Conservation (phyloP, 176 grass and related monocot genomes). For the Oryza longistaminata region DNA sequence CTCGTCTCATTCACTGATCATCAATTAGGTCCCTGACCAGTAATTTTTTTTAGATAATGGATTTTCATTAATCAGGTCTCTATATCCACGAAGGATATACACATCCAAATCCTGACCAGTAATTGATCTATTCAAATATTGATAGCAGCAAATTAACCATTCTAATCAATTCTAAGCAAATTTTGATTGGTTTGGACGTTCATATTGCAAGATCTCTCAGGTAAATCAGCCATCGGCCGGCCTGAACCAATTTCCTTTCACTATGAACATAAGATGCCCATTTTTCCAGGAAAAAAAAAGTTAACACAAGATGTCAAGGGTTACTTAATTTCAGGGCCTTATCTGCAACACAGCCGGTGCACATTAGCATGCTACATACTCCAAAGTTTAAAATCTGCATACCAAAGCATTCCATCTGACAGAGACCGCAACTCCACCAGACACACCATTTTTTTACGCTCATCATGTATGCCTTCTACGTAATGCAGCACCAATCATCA, state of each 20-base stretch:
- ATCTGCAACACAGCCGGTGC: neutral
- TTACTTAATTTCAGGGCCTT: neutral
- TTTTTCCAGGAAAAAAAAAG: neutral
- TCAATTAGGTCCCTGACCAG: neutral
- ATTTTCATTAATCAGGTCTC: too few relatives aligned
- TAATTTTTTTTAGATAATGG: neutral
- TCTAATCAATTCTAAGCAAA: neutral
- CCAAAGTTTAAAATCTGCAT: neutral
- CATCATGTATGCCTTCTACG: conserved; percentile 29
- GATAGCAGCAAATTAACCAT: neutral
- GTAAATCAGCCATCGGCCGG: neutral
- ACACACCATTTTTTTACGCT: conserved; percentile 8
- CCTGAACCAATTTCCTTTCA: neutral
- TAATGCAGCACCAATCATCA: neutral
- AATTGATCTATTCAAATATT: neutral
- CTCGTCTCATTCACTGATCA: neutral
- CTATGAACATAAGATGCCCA: neutral
- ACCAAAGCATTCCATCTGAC: neutral
- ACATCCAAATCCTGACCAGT: neutral
- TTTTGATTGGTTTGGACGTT: neutral
- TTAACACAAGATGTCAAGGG: neutral
- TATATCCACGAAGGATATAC: too few relatives aligned
- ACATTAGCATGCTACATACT: neutral
- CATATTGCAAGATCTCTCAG: neutral
- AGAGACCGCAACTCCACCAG: neutral